These are phyloP conservation scores for Fusarium burgessii DNA, from an alignment of 2,329 filamentous ascomycete genomes.

Conservation along the genomic window DNA sequence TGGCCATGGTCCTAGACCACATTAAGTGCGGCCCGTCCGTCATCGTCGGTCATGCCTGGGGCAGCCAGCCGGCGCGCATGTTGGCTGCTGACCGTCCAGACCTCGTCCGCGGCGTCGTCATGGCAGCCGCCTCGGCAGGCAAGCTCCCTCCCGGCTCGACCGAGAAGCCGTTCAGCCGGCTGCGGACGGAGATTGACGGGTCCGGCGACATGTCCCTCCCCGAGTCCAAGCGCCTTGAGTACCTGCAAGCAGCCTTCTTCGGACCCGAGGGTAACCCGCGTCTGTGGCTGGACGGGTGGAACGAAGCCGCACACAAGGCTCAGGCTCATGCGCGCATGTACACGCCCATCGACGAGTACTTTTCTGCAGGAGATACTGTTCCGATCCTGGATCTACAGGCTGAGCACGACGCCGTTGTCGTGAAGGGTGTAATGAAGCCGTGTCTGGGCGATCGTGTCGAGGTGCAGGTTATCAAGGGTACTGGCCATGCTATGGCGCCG, in stretches of 20 bases:
- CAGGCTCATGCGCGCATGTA: neutral
- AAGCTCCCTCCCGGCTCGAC: neutral
- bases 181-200: neutral
- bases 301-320: neutral
- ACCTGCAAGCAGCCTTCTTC: neutral
- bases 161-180: neutral
- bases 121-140: slow-evolving; percentile 3
- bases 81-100: neutral
- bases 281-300: neutral
- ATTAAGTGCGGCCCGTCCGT: neutral
- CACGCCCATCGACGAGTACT: neutral
- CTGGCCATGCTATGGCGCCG: neutral
- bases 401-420: neutral
- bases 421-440: neutral
- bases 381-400: neutral
- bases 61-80: neutral
- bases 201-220: neutral
- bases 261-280: neutral
- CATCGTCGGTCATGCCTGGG: neutral
- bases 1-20: neutral
- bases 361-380: neutral
- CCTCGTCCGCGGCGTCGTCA: neutral
- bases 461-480: neutral
- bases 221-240: neutral
- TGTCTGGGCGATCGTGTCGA: neutral